Evolutionary conservation across 306 rosid genomes (phyloP).

Genomic region (Sphenostylis stenocarpa): DNA sequence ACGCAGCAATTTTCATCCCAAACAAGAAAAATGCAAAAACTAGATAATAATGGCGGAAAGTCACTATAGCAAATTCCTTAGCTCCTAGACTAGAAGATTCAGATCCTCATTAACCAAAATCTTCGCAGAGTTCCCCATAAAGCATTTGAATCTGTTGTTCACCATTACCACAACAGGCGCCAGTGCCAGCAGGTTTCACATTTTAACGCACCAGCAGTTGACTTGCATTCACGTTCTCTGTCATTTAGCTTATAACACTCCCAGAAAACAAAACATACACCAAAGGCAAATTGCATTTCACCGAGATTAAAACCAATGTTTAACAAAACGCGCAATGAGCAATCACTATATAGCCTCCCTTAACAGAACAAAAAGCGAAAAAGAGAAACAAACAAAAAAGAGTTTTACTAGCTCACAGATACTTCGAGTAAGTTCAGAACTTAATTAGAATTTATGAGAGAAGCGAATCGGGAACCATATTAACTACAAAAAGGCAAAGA

Average conservation of each 20-base stretch:
- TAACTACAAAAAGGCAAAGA: neutral
- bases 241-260: slow-evolving; percentile 21
- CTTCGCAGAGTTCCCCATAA: neutral
- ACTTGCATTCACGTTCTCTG: slow-evolving; percentile 1
- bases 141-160: slow-evolving; percentile 4
- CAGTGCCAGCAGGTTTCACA: slow-evolving; percentile 4
- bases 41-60: neutral
- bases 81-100: neutral
- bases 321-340: neutral
- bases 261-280: slow-evolving; percentile 20
- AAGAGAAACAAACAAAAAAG: neutral
- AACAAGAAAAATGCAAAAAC: neutral
- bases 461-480: neutral
- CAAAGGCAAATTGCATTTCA: neutral
- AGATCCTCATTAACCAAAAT: neutral
- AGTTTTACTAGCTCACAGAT: neutral
- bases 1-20: neutral
- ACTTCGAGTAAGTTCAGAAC: neutral
- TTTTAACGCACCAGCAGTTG: slow-evolving; percentile 12
- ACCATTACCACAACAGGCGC: slow-evolving; percentile 11
- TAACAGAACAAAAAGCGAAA: neutral
- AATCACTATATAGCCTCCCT: neutral
- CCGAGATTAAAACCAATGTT: slow-evolving; percentile 27
- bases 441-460: neutral
- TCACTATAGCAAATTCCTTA: neutral